Evolutionary conservation across 129 eudicot species (phyloP), one percentile per base, ranked within the genome.

Genomic region (Flaveria ramosissima): DNA sequence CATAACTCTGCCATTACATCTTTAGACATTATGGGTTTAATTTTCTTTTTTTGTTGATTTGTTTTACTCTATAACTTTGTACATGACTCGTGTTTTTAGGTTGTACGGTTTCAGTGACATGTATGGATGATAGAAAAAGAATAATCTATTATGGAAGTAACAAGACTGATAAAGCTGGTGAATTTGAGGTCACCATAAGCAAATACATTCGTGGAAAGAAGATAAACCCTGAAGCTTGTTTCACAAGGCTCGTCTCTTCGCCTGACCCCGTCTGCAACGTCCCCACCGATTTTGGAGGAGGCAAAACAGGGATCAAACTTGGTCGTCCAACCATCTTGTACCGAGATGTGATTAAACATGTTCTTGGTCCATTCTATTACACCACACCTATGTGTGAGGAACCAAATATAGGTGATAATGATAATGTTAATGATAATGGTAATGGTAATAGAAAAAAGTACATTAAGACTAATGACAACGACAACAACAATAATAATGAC

Each of bases 351-450:
- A 74, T 84, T 84, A 90, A 93, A 46, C 79, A 93, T 53, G 55
- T 74, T 42, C 81, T 90, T 0, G 87, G 79, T 56, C 86, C 95
- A 3, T 90, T 90, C 41, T 93, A 88, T 62, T 90, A 86, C 85
- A 93, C 98, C 65, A 93, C 92, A 45, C 96, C 98, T 5, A 87
- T 89, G 92, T 93, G 96, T 67, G 98, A 88, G 70, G 95, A 89
- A 45, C 93, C 96, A 12, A 88, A 88, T 57, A 82, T 84, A 2
- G 73, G 9, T 46, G 76, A 72, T 70, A 73, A 70, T 27, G 72
- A 80, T 70, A 63, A 15, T 5, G 74, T 52, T 9, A 78, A 77
- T 2, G 68, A 81, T 52, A 65, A 76, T 65, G 65, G 60, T 43
- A 39, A 63, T 32, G 84, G 39, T 26, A 83, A 82, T 14, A 70